Evolutionary conservation across 2,329 filamentous ascomycete genomes (phyloP), one percentile per base, ranked within the genome.

Genomic region (Madurella fahalii): DNA sequence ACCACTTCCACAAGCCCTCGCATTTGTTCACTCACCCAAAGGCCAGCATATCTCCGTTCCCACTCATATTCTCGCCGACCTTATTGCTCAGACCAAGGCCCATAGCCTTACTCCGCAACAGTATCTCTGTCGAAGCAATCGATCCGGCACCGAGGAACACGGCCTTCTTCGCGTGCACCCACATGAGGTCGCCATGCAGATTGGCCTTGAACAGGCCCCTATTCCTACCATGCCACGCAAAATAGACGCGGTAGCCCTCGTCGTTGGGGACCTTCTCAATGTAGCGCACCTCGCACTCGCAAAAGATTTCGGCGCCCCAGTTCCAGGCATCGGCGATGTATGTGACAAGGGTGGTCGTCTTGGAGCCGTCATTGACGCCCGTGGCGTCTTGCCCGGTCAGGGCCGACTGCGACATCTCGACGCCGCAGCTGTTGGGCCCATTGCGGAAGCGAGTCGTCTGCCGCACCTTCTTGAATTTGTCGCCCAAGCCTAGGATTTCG

Each of bases 271-370:
- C 75, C 64, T 82, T 78, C 52, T 80, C 76, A 48, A 88, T 72
- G 62, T 86, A 80, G 43, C 81, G 74, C 2, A 87, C 85, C 65
- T 88, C 83, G 57, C 83, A 84, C 61, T 84, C 78, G 67, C 85
- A 88, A 58, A 88, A 88, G 68, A 88, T 81, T 63, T 88, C 84
- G 12, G 85, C 82, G 9, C 84, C 85, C 82, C 83, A 85, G 62
- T 86, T 85, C 84, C 84, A 87, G 1, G 85, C 84, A 66, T 88
- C 85, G 8, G 81, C 77, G 8, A 88, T 71, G 62, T 88, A 88
- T 0, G 84, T 88, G 39, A 85, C 82, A 1, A 84, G 72, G 0
- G 81, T 86, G 11, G 80, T 84, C 16, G 78, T 86, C 68, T 87
- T 87, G 31, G 82, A 86, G 2, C 83, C 83, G 65, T 88, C 85